Evolutionary conservation across 768 basidiomycete genomes (phyloP), one percentile per base, ranked within the genome.

Genomic region (Leccinum obscurum): DNA sequence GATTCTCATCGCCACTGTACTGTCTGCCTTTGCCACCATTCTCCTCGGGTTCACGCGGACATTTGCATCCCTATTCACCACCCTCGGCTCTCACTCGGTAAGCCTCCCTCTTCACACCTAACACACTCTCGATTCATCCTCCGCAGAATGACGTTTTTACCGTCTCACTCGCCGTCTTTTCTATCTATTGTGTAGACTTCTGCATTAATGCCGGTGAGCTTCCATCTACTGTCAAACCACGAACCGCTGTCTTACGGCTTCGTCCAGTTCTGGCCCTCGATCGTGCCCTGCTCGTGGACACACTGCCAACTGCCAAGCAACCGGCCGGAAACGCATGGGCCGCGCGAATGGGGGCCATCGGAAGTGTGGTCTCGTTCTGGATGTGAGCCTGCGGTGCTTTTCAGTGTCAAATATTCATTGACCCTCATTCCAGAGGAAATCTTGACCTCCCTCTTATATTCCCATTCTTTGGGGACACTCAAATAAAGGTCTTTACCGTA

Each of bases 321-420:
- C 86, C 94, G 6, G 78, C 83, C 9, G 95, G 91, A 1, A 97
- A 95, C 69, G 95, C 95, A 0, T 98, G 95, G 95, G 95, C 93
- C 1, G 93, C 92, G 1, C 79, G 90, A n/a, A 95, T 97, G 93
- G 77, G 90, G 50, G 92, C 92, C 1, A 68, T 95, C 28, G 95
- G 95, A 11, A 87, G 90, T 57, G 88, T 96, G 0, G 77, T 86
- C 2, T 95, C 94, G 0, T 96, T 95, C 73, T 96, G 91, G 68
- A 80, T 92, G 94, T 95, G 65, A 65, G 91, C 35, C 57, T 7
- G 3, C 35, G n/a, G 50, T 13, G 2, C 20, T 7, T 44, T 55
- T 9, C 3, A 8, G 17, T 39, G 2, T 6, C 20, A 14, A 34
- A 8, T 14, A 10, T 34, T 46, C 56, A 39, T 58, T 49, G 13